phyloP scores from a whole-genome alignment of 1,139 yeast species.

The Sugiyamaella grinbergsii region DNA sequence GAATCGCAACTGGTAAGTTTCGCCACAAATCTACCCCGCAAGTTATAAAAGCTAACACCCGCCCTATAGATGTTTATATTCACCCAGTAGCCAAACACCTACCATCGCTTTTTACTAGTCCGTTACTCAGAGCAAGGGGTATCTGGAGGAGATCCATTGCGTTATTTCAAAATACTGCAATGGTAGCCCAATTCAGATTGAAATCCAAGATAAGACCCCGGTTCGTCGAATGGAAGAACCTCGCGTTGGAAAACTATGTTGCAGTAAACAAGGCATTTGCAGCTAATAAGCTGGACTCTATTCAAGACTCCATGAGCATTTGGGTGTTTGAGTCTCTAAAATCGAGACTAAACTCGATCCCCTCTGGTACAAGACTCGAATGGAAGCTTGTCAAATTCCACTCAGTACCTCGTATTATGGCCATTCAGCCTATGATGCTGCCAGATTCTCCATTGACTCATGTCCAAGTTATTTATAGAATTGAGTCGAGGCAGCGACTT shows the following conservation, averaged over 20 bases:
- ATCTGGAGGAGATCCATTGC: slow-evolving; percentile 54
- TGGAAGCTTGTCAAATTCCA: slow-evolving; percentile 80
- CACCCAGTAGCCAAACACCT: slow-evolving; percentile 52
- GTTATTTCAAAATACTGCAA: slow-evolving; percentile 61
- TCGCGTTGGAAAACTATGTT: slow-evolving; percentile 66
- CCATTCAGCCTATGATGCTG: slow-evolving; percentile 68
- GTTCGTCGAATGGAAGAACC: slow-evolving; percentile 71
- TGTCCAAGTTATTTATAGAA: slow-evolving; percentile 75
- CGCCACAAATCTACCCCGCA: too few relatives aligned
- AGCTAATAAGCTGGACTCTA: slow-evolving; percentile 47
- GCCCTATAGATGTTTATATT: slow-evolving; percentile 39
- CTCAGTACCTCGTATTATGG: slow-evolving; percentile 68
- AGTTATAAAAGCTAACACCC: too few relatives aligned
- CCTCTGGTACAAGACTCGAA: slow-evolving; percentile 58
- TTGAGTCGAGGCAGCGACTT: slow-evolving; percentile 72
- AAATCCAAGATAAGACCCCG: slow-evolving; percentile 66
- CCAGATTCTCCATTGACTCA: slow-evolving; percentile 61
- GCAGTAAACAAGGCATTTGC: slow-evolving; percentile 72
- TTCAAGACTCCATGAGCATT: slow-evolving; percentile 52
- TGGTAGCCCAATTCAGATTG: slow-evolving; percentile 61
- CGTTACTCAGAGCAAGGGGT: slow-evolving; percentile 45
- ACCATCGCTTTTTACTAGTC: slow-evolving; percentile 49
- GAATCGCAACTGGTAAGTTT: slow-evolving; percentile 35
- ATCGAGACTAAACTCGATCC: slow-evolving; percentile 56
- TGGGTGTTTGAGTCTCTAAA: slow-evolving; percentile 65